phyloP scores from a whole-genome alignment of 768 basidiomycete genomes.

The Mycena maculata region DNA sequence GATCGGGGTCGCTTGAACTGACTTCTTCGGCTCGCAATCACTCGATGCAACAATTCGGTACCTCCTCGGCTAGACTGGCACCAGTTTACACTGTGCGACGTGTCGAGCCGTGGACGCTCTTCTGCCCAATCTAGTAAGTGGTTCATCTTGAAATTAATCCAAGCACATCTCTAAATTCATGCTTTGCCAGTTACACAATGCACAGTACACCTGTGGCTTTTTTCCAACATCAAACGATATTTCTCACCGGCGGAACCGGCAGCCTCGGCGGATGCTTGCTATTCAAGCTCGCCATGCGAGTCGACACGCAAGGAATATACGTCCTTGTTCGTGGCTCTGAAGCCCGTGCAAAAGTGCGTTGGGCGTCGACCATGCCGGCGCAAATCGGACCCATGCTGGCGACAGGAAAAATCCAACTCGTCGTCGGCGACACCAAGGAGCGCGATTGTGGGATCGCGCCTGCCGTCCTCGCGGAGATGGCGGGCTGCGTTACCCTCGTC shows the following conservation, averaged over 20 bases:
- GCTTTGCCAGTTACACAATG: too few species aligned
- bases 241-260: constrained; percentile 12
- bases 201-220: too few species aligned
- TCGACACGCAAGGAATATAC: neutral
- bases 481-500: neutral
- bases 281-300: neutral
- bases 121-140: too few species aligned
- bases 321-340: constrained; percentile 5
- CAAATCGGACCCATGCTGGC: neutral
- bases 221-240: neutral
- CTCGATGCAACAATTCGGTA: too few species aligned
- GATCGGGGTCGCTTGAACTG: too few species aligned
- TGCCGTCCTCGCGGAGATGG: neutral
- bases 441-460: neutral
- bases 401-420: neutral
- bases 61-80: too few species aligned
- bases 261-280: constrained; percentile 5
- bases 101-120: too few species aligned
- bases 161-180: too few species aligned
- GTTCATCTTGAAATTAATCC: too few species aligned
- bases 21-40: too few species aligned
- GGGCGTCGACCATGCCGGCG: neutral
- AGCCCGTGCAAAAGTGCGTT: neutral
- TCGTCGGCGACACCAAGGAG: neutral
- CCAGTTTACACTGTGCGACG: too few species aligned